These are phyloP conservation scores for Jamesozyma gamospora DNA, from an alignment of 805 yeast species.

Conservation along the genomic window DNA sequence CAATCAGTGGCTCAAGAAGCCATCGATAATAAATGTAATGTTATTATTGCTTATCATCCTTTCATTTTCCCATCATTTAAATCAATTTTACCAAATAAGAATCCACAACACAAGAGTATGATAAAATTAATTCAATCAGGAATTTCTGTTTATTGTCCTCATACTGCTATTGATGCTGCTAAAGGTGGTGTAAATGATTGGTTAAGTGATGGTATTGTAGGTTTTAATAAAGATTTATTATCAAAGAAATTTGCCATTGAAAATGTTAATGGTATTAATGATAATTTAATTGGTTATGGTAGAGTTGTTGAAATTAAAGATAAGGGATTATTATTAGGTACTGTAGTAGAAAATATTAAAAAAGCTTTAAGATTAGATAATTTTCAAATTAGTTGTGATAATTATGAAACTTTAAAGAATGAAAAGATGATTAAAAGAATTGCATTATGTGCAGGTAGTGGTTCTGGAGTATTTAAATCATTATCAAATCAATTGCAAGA, in stretches of 20 bases:
- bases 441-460: slow-evolving; percentile 95
- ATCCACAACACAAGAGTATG: slow-evolving; percentile 77
- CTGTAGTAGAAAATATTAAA: slow-evolving; percentile 46
- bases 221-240: slow-evolving; percentile 12
- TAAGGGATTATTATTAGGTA: slow-evolving; percentile 34
- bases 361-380: slow-evolving; percentile 38
- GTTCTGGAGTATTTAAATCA: slow-evolving; percentile 58
- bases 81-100: slow-evolving; percentile 43
- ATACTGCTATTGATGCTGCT: slow-evolving; percentile 92
- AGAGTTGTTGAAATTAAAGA: slow-evolving; percentile 43
- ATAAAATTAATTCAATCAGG: slow-evolving; percentile 62
- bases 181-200: slow-evolving; percentile 92
- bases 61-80: slow-evolving; percentile 87
- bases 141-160: slow-evolving; percentile 90
- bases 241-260: slow-evolving; percentile 19
- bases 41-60: slow-evolving; percentile 87
- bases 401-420: slow-evolving; percentile 10
- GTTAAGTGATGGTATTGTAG: slow-evolving; percentile 54
- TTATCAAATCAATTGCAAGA: slow-evolving; percentile 16
- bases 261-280: slow-evolving; percentile 13
- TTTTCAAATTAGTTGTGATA: slow-evolving; percentile 51
- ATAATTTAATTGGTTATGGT: slow-evolving; percentile 65
- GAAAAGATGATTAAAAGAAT: slow-evolving; percentile 37
- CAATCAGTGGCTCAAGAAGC: slow-evolving; percentile 82
- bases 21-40: slow-evolving; percentile 38